Evolutionary conservation across 2,329 filamentous ascomycete genomes (phyloP), one percentile per base, ranked within the genome.

Genomic region (Fusarium avenaceum): DNA sequence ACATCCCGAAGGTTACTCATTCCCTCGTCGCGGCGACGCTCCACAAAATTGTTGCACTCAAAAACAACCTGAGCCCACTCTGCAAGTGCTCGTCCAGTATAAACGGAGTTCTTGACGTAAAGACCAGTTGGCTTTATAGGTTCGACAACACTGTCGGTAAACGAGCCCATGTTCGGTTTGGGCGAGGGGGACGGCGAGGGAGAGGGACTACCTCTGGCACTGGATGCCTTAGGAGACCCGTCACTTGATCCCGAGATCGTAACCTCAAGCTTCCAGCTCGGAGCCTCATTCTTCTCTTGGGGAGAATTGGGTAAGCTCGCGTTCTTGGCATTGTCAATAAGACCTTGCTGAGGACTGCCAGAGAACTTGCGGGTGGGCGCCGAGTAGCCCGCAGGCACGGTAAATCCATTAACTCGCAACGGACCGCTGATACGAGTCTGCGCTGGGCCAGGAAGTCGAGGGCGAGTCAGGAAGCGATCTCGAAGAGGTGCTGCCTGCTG

Each of bases 31-130:
- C 89, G 89, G 55, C 92, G 86, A 45, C 92, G 84, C 60, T 95
- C 92, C 32, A 93, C 88, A 77, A 95, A 96, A 74, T 89, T 92
- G 79, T 94, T 93, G 80, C 89, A 93, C 76, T 96, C 92, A 57
- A 87, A 86, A 17, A 94, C 88, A 20, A 95, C 86, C 19, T 92
- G 81, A 20, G 85, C 84, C 92, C 92, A 96, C 77, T 96, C 92
- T 0, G 92, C 92, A 44, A 96, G 82, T 1, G 92, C 90, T 20
- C 91, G 85, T 3, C 92, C 92, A 4, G 87, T 83, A 76, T 95
- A 91, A 48, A 87, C 86, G 10, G 84, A 81, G 26, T 83, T 83
- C 45, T 80, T 78, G 15, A 78, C 77, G 54, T 80, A 84, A 3
- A 80, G 68, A 7, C 85, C 84, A 2, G 71, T 75, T 0, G 86